Base-by-base conservation (phyloP, 306 rosid genomes). In the Hippophae gyantsensis region DNA sequence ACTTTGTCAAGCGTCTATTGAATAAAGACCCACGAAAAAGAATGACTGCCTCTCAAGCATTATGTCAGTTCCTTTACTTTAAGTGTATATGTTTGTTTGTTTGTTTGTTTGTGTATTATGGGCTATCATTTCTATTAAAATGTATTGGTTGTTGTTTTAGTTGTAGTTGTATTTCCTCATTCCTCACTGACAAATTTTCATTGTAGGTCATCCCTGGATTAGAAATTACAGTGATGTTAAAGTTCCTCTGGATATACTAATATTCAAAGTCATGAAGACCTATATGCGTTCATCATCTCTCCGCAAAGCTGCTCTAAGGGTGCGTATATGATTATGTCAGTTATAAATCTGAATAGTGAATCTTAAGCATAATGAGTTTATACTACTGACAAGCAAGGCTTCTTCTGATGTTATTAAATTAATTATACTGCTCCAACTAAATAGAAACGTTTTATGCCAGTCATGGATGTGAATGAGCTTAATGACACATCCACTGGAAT, bases 201-300 rank as follows among this genome's bases (percentile, higher is more conserved):
- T 68, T 76, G 76, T 87, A 92, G 98, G 96, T 71, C 98, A 92
- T 70, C 85, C 96, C 5, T 87, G 96, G 98, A 81, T 92, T 66
- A 87, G 68, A 71, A 73, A 65, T 70, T 78, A 51, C 44, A 78
- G 68, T 66, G 82, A 76, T 61, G 83, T 81, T 56, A 75, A 81
- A 78, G 82, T 80, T 48, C 89, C 96, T 40, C 43, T 92, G 67
- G 98, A 92, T 78, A 67, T 92, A 78, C 74, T 74, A 54, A 79
- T 80, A 65, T 80, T 92, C 69, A 92, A 87, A 75, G 96, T 87
- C 76, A 85, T 92, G 87, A 92, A 79, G 77, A 44, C 69, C 63
- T 92, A 92, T 72, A 79, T 92, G 98, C 84, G 87, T 23, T 87
- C 96, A 40, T 87, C 98, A 9, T 74, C 89, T 61, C 84, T 92